Evolutionary conservation across 306 rosid genomes (phyloP), one percentile per base, ranked within the genome.

Genomic region (Vigna unguiculata): DNA sequence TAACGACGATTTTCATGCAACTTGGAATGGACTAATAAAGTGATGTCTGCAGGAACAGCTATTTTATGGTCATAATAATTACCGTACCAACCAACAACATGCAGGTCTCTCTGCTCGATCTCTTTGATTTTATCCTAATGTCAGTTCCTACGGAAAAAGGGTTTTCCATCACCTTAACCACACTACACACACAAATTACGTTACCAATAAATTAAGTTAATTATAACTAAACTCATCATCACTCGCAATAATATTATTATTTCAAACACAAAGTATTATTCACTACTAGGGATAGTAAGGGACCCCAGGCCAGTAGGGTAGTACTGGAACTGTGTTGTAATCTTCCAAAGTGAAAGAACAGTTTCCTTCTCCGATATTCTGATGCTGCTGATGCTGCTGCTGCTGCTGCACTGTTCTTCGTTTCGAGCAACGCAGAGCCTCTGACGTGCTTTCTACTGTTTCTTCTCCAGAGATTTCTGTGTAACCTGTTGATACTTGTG

Each of bases 391-490:
- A 0, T 28, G 82, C 53, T 80, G 82, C 28, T 55, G 61, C 17
- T 54, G 62, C 16, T 22, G 62, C 7, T 81, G 84, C 68, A 46
- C 57, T 4, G 76, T 69, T 43, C 85, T 85, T 58, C 59, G 63
- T 54, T 83, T 78, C 21, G 86, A 75, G 81, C 88, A 82, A 9
- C 83, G 86, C 28, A 82, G 75, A 10, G 81, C 87, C 1, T 78
- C 91, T 46, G 96, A 89, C 4, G 89, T 85, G 89, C 96, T 88
- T 66, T 90, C 97, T 16, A 84, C 97, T 10, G 92, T 92, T 78
- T 90, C 98, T 64, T 90, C 97, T 4, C 89, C 97, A 9, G 96
- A 92, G 61, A 90, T 69, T 49, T 90, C 96, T 16, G 90, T 88
- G 78, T 87, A 88, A 2, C 81, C 89, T 19, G 77, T 60, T 12